These are phyloP conservation scores for Pythium sp. DNA, from an alignment of 352 stramenopile species.

Conservation along the genomic window DNA sequence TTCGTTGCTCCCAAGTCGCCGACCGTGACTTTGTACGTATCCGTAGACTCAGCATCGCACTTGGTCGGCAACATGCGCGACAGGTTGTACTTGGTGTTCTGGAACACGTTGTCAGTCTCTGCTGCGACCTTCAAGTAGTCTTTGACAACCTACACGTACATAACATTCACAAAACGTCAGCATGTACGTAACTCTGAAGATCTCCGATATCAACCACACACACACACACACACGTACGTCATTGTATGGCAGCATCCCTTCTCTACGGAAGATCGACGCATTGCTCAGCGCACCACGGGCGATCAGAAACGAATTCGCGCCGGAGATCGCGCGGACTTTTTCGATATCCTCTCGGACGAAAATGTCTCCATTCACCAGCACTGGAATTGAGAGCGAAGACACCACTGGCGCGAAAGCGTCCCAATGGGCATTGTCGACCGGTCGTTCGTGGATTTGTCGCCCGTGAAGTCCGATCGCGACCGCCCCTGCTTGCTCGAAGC, in stretches of 20 bases:
- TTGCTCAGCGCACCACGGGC: constrained; percentile 81
- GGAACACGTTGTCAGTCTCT: constrained; percentile 85
- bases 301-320: constrained; percentile 76
- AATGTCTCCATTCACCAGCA: constrained; percentile 89
- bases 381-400: constrained; percentile 69
- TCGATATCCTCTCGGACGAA: constrained; percentile 73
- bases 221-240: constrained; percentile 31
- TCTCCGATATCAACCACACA: neutral
- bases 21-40: constrained; percentile 41
- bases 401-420: constrained; percentile 62
- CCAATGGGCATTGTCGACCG: constrained; percentile 69
- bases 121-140: constrained; percentile 73
- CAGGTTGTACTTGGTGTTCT: constrained; percentile 92
- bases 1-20: constrained; percentile 58
- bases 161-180: neutral
- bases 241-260: constrained; percentile 56
- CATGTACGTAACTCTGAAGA: neutral
- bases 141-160: constrained; percentile 33
- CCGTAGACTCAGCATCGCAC: constrained; percentile 28
- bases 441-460: constrained; percentile 62
- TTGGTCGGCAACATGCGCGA: constrained; percentile 80
- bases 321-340: constrained; percentile 55
- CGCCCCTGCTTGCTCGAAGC: constrained; percentile 61
- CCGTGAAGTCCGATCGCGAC: constrained; percentile 72
- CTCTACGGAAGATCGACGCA: constrained; percentile 73